Evolutionary conservation across 2,329 filamentous ascomycete genomes (phyloP).

Genomic region (Pseudocercospora musae): DNA sequence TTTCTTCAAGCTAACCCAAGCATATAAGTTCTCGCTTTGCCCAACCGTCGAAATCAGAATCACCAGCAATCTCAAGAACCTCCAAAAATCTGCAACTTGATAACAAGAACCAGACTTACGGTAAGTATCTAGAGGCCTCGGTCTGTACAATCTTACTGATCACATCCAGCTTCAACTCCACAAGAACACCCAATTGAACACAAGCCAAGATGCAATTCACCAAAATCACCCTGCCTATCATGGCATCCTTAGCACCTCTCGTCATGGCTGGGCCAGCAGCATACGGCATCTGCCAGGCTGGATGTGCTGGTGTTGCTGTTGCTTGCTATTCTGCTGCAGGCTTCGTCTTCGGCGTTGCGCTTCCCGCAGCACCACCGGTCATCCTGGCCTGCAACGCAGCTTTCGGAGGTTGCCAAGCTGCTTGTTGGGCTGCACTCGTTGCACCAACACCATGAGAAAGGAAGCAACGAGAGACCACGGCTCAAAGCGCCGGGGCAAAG

Average conservation of each 20-base stretch:
- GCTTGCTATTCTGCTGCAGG: slow-evolving; percentile 49
- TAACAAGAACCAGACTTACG: neutral
- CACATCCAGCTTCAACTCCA: neutral
- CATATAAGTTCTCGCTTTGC: neutral
- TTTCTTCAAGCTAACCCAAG: neutral
- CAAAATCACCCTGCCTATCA: neutral
- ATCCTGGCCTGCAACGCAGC: slow-evolving; percentile 47
- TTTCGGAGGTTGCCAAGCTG: slow-evolving; percentile 46
- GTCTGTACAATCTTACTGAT: neutral
- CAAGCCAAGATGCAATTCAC: neutral
- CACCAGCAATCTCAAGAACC: neutral
- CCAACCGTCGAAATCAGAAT: neutral
- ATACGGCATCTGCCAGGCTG: slow-evolving; percentile 50
- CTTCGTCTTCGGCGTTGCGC: slow-evolving; percentile 40
- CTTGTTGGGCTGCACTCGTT: slow-evolving; percentile 38
- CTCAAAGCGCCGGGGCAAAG: too few relatives aligned
- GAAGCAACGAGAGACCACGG: too few relatives aligned
- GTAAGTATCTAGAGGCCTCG: neutral
- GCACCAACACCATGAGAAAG: slow-evolving; percentile 10
- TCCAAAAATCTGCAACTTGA: neutral
- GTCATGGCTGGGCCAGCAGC: slow-evolving; percentile 34
- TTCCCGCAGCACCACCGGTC: slow-evolving; percentile 40
- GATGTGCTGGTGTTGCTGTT: slow-evolving; percentile 45
- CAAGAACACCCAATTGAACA: neutral
- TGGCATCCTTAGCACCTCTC: neutral